Base-by-base conservation (phyloP, 768 basidiomycete species). In the Lentinula boryana region DNA sequence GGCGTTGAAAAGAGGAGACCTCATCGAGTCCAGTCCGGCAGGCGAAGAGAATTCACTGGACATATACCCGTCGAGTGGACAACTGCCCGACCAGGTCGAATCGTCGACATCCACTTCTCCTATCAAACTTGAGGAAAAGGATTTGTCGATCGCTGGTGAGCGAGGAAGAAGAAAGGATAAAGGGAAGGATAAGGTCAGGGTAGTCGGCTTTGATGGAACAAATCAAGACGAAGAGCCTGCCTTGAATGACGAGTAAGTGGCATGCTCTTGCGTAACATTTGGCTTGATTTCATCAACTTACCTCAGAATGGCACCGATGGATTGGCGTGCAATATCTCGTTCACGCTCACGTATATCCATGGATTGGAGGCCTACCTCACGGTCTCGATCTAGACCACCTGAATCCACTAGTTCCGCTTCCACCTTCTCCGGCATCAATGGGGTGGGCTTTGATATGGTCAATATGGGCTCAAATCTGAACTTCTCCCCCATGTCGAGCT, bases 281-380 rank as follows among this genome's bases (percentile, higher is more conserved):
- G 55, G 60, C 65, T 60, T 13, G 41, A 6, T 35, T 56, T 15
- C 7, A 9, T 27, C 55, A 10, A 13, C 32, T 18, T 41, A 8
- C 68, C 57, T 43, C 61, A 86, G 87, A 62, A 76, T 78, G 58
- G 81, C 82, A 49, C 75, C 86, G 31, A 97, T 97, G 94, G 95
- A 96, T 69, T 97, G 94, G 95, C 82, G 93, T 53, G 87, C 91
- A 35, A 85, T 93, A 70, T 95, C 93, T 73, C 83, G 94, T 64
- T 96, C 94, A 27, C 84, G 93, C 67, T 95, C 94, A 13, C 85
- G 94, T 23, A 87, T 88, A 66, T 87, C 90, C 21, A 93, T 95
- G 91, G 93, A 95, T 71, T 95, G 93, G 93, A 80, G 88, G 60
- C 87, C 90, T 36, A 75, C 85, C 56, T 87, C 84, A 72, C 86